Conservation (phyloP, 495 filamentous ascomycete species). For the Aspergillus mulundensis region DNA sequence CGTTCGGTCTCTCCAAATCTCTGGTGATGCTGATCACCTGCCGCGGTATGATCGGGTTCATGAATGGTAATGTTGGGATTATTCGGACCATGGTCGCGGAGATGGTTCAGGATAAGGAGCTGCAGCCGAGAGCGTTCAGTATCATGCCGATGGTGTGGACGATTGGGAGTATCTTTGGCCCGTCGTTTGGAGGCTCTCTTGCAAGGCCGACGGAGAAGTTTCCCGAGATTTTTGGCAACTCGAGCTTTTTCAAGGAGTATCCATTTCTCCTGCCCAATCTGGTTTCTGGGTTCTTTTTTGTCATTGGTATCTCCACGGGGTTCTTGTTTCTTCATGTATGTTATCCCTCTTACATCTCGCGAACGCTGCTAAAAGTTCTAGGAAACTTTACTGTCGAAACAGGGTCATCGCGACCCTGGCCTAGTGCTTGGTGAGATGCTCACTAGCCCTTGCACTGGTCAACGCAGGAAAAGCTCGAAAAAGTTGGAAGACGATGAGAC, state of each 20-base stretch:
- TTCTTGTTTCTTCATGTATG: slow-evolving; percentile 61
- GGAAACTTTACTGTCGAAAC: slow-evolving; percentile 70
- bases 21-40: slow-evolving; percentile 67
- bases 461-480: slow-evolving; percentile 12
- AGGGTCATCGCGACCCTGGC: slow-evolving; percentile 63
- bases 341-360: not conserved
- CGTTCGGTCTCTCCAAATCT: slow-evolving; percentile 74
- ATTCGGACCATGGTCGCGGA: slow-evolving; percentile 80
- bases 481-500: slow-evolving; percentile 38
- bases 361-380: slow-evolving; percentile 18
- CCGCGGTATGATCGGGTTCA: slow-evolving; percentile 62
- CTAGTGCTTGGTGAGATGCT: slow-evolving; percentile 56
- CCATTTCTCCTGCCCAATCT: slow-evolving; percentile 84
- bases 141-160: slow-evolving; percentile 83
- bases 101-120: slow-evolving; percentile 74
- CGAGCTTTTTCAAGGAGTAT: slow-evolving; percentile 62
- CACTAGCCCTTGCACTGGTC: slow-evolving; percentile 25
- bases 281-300: slow-evolving; percentile 64
- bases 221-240: slow-evolving; percentile 62
- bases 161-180: slow-evolving; percentile 82
- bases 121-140: slow-evolving; percentile 78
- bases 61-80: slow-evolving; percentile 77
- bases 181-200: slow-evolving; percentile 79
- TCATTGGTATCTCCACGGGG: slow-evolving; percentile 66
- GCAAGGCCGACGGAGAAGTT: slow-evolving; percentile 70